Conservation (phyloP, 148 eudicot genomes). For the Pharnaceum exiguum region DNA sequence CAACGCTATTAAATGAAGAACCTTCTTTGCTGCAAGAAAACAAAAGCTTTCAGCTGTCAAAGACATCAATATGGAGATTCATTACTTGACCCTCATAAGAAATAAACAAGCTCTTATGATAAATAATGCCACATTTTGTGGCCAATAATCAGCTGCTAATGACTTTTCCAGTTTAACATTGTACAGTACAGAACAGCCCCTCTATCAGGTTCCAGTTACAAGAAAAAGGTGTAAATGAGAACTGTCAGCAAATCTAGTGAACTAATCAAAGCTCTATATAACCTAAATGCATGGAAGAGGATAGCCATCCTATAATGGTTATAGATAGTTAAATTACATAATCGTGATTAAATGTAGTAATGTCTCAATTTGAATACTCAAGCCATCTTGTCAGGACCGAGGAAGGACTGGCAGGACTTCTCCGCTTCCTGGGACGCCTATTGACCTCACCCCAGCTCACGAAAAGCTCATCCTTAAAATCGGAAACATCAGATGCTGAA, state of each 20-base stretch:
- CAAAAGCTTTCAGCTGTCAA: too few species aligned
- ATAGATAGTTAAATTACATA: background rate
- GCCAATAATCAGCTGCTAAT: too few species aligned
- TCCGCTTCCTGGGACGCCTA: conserved; percentile 35
- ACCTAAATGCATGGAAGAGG: conserved; percentile 8
- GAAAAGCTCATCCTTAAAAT: conserved; percentile 8
- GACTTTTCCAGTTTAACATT: conserved; percentile 9
- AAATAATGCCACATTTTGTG: too few species aligned
- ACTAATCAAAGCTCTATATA: conserved; percentile 17
- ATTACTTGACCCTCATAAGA: too few species aligned
- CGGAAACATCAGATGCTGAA: background rate
- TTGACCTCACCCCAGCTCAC: conserved; percentile 35
- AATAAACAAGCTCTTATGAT: too few species aligned
- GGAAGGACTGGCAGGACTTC: conserved; percentile 24
- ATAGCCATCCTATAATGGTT: conserved; percentile 5
- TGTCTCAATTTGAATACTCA: background rate
- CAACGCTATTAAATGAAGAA: too few species aligned
- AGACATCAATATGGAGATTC: too few species aligned
- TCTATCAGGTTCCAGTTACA: conserved; percentile 9
- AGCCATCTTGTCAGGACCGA: conserved; percentile 21
- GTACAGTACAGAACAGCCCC: conserved; percentile 13
- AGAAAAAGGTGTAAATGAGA: conserved; percentile 5
- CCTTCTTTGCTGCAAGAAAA: too few species aligned
- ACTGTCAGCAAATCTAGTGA: background rate
- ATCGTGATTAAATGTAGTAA: background rate